Base-by-base conservation (phyloP, 2,329 filamentous ascomycete genomes). In the Neopestalotiopsis clavispora region DNA sequence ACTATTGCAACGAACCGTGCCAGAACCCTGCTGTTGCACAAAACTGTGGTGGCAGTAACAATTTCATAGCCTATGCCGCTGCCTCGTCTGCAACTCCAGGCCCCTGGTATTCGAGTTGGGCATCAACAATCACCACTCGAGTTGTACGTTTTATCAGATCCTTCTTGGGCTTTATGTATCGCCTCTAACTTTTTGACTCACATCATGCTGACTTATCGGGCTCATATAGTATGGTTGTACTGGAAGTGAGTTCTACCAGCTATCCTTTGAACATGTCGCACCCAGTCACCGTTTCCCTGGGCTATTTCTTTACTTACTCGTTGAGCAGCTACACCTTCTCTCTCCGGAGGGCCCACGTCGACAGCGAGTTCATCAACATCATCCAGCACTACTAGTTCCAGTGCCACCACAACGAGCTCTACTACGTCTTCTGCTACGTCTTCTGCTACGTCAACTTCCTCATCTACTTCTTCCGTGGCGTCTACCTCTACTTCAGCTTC, bases 1-100 rank as follows among this genome's bases (percentile, higher is more conserved):
- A 65, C n/a, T 13, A 65, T 17, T 65, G 62, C 23, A 65, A 65
- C 23, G 62, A 65, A 40, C 62, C 62, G n/a, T 65, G 62, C 62
- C 38, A 65, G 5, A 20, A 40, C 4, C 45, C 38, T 28, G 20
- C 13, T 17, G 0, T 4, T 38, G 9, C 12, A 13, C 17, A 64
- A 17, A 64, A 65, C 20, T 65, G 62, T 17, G 62, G 42, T 13
- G n/a, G 28, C 10, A 9, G 4, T 3, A 52, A 34, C 42, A 30
- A 12, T 14, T 38, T 52, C 20, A 12, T 65, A 0, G 14, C 45
- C 38, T 65, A 65, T 13, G 62, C 62, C 34, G 17, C 32, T 23
- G 38, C 38, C 13, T 5, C 28, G 9, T 28, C 9, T 32, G 62
- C 62, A 10, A 65, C 62, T 9, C 4, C 5, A 13, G 62, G 62